These are phyloP conservation scores for Heteromeles arbutifolia DNA, from an alignment of 306 rosid species.

Conservation along the genomic window DNA sequence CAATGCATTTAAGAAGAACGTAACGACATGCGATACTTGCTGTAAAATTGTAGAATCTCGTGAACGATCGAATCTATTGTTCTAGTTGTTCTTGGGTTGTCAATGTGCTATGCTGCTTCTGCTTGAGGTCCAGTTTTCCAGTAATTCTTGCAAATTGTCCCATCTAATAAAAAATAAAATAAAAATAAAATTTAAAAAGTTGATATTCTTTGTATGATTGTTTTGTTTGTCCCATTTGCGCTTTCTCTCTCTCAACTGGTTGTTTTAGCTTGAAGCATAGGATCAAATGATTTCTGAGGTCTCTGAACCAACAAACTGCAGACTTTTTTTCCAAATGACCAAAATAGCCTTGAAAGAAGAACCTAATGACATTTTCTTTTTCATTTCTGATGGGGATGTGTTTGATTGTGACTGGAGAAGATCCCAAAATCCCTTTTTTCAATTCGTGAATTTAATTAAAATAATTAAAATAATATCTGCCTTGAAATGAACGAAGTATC, in stretches of 20 bases:
- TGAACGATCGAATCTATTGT: not conserved
- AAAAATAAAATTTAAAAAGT: not conserved
- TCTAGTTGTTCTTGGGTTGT: slow-evolving; percentile 13
- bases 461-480: slow-evolving; percentile 10
- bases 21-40: too few relatives aligned
- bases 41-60: not conserved
- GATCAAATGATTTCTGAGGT: slow-evolving; percentile 29
- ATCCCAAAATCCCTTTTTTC: slow-evolving; percentile 7
- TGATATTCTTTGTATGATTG: not conserved
- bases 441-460: slow-evolving; percentile 5
- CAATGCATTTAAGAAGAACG: not conserved
- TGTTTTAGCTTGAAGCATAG: slow-evolving; percentile 43
- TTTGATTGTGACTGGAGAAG: slow-evolving; percentile 2
- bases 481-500: slow-evolving; percentile 38
- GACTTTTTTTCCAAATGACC: slow-evolving; percentile 4
- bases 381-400: not conserved
- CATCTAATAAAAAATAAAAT: not conserved
- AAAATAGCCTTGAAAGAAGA: slow-evolving; percentile 7
- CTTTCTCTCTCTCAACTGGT: not conserved
- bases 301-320: slow-evolving; percentile 18
- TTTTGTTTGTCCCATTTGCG: slow-evolving; percentile 10
- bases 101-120: slow-evolving; percentile 24
- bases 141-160: slow-evolving; percentile 21
- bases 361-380: not conserved
- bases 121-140: slow-evolving; percentile 23